Evolutionary conservation across 2,329 filamentous ascomycete species (phyloP), one percentile per base, ranked within the genome.

Genomic region (Calonectria fujianensis): DNA sequence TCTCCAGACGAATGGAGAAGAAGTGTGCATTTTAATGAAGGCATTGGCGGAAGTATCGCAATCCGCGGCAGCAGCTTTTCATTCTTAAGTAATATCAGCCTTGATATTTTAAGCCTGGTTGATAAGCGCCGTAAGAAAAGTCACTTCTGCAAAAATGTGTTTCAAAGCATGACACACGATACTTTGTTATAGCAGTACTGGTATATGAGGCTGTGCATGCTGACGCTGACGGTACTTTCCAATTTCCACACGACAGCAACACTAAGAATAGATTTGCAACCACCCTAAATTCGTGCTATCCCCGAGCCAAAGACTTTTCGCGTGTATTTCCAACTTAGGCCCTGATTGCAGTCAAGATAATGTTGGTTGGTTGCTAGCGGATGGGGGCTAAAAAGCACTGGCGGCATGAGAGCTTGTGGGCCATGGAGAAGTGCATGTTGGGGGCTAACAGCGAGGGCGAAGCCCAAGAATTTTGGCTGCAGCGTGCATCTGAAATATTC

Each of bases 341-440:
- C 18, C 37, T 18, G 14, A n/a, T 61, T 39, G 54, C 54, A 61
- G 20, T 16, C 41, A 48, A n/a, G 20, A 48, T 6, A n/a, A 37
- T 31, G 54, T 39, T 61, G 32, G 54, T 39, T 61, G 32, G 54
- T 27, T 18, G 54, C 24, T 5, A 24, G 4, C n/a, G 13, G 32
- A 61, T 61, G 54, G 54, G 31, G 54, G 32, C 54, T 6, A 24
- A 37, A 59, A 59, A 35, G 20, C 54, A 59, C 32, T 13, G 35
- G n/a, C 54, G 35, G 54, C 54, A 27, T 27, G 32, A 39, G 54
- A 6, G 32, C 35, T 18, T 39, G 54, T 39, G 54, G 54, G 54
- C 32, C 32, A 61, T 7, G 54, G 54, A 35, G 54, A 39, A 61
- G 32, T 39, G 54, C 54, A 61, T 61, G n/a, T 61, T 61, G 54